phyloP scores from a whole-genome alignment of 768 basidiomycete species.

The Tylopilus sp. region DNA sequence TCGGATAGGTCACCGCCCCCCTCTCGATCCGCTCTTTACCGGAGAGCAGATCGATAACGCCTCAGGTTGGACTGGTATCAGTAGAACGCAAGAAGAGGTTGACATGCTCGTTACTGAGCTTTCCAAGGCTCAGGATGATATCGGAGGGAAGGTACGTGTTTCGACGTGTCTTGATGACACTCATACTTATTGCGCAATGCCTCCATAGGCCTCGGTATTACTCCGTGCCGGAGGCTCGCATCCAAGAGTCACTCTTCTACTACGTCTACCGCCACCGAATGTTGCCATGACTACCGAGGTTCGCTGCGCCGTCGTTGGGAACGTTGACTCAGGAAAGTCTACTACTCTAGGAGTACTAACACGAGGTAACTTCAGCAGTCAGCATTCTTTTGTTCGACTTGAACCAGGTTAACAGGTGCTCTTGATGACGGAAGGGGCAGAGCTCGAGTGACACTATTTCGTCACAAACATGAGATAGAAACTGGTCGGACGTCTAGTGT shows the following conservation, averaged over 20 bases:
- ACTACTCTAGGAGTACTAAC: conserved; percentile 94
- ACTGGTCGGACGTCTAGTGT: conserved; percentile 93
- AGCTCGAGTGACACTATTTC: conserved; percentile 84
- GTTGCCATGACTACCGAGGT: conserved; percentile 86
- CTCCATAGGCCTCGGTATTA: conserved; percentile 51
- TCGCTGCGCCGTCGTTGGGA: conserved; percentile 93
- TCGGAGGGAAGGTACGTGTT: conserved; percentile 70
- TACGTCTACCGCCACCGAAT: conserved; percentile 73
- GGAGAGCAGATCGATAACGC: conserved; percentile 45
- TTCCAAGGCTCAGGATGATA: conserved; percentile 58
- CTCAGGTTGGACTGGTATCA: conserved; percentile 53
- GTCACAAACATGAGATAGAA: conserved; percentile 97
- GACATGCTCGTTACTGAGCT: conserved; percentile 43
- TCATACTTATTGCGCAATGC: background rate
- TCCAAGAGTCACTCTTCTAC: conserved; percentile 56
- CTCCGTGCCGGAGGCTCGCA: conserved; percentile 44
- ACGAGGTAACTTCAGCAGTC: conserved; percentile 52
- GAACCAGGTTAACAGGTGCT: conserved; percentile 43
- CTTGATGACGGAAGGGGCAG: conserved; percentile 80
- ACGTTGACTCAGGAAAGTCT: conserved; percentile 92
- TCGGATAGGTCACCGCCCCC: conserved; percentile 67
- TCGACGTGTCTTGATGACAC: background rate
- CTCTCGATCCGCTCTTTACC: conserved; percentile 51
- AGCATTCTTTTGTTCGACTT: conserved; percentile 16
- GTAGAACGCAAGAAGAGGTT: conserved; percentile 51